Conservation (phyloP, 179 eudicot genomes). For the Silene noctiflora region DNA sequence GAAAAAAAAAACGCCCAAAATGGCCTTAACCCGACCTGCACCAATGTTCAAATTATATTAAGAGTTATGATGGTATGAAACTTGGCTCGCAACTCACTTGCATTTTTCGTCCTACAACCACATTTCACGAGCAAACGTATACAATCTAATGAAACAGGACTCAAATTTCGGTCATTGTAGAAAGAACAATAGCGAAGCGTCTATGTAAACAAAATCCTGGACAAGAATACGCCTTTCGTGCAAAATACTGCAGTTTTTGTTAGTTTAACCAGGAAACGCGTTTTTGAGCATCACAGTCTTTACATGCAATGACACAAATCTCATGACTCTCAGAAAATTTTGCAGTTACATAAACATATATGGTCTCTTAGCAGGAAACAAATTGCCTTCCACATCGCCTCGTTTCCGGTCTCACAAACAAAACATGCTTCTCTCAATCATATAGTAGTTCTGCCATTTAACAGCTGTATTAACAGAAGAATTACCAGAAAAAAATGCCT, state of each 20-base stretch:
- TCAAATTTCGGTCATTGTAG: background rate
- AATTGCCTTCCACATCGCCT: background rate
- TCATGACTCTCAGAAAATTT: background rate
- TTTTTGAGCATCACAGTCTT: constrained; percentile 12
- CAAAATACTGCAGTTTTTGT: constrained; percentile 7
- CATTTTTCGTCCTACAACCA: background rate
- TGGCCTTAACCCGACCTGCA: no score
- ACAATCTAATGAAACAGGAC: background rate
- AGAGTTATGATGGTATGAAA: no score
- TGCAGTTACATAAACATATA: constrained; percentile 13
- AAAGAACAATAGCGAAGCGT: background rate
- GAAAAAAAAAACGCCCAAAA: no score
- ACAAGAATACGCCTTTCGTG: constrained; percentile 6
- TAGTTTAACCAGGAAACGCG: background rate
- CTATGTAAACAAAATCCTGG: background rate
- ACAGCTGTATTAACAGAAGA: constrained; percentile 3
- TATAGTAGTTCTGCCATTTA: constrained; percentile 1
- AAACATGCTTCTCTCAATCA: constrained; percentile 9
- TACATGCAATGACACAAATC: constrained; percentile 3
- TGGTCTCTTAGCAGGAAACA: constrained; percentile 11
- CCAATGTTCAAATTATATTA: no score
- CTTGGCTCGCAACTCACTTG: background rate
- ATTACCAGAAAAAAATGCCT: constrained; percentile 2
- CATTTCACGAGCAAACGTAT: no score
- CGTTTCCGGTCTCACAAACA: constrained; percentile 16